A percentile compares a stretch with the other conserved stretches of the same genome.
Evolutionary conservation across 306 rosid species (phyloP).

Genomic region (Sesbania bispinosa): DNA sequence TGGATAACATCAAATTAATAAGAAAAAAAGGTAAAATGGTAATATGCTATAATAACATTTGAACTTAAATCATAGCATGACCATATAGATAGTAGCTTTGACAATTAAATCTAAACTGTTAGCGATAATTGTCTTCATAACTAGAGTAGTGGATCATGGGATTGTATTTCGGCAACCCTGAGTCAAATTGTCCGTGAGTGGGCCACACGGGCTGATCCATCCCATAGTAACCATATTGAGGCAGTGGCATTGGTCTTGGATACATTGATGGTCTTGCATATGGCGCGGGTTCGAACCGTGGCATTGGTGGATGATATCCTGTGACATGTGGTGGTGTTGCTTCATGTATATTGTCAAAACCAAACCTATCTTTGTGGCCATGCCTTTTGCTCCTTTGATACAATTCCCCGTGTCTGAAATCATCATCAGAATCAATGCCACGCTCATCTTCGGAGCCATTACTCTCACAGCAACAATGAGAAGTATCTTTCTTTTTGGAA

Average conservation of each 20-base stretch:
- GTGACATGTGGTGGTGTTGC: not conserved
- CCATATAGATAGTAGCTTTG: not conserved
- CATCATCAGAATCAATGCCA: not conserved
- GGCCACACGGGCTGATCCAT: not conserved
- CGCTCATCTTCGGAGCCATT: not conserved
- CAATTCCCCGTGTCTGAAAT: not conserved
- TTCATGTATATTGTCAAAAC: not conserved
- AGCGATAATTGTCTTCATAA: constrained; percentile 25
- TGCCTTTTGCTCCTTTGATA: too few relatives aligned
- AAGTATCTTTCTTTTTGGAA: not conserved
- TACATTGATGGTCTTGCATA: not conserved
- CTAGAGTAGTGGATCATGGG: constrained; percentile 27
- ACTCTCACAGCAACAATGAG: not conserved
- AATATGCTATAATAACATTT: not conserved
- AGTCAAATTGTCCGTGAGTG: not conserved
- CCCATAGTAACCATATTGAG: not conserved
- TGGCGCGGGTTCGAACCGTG: not conserved
- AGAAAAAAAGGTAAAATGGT: not conserved
- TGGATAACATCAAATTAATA: not conserved
- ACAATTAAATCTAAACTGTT: not conserved
- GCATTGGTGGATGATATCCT: not conserved
- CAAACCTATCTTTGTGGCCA: not conserved
- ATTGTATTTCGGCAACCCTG: not conserved
- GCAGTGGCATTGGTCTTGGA: not conserved
- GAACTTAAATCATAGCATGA: not conserved